Evolutionary conservation across 106 monocot genomes (phyloP).

Genomic region (Triglochin maritima): DNA sequence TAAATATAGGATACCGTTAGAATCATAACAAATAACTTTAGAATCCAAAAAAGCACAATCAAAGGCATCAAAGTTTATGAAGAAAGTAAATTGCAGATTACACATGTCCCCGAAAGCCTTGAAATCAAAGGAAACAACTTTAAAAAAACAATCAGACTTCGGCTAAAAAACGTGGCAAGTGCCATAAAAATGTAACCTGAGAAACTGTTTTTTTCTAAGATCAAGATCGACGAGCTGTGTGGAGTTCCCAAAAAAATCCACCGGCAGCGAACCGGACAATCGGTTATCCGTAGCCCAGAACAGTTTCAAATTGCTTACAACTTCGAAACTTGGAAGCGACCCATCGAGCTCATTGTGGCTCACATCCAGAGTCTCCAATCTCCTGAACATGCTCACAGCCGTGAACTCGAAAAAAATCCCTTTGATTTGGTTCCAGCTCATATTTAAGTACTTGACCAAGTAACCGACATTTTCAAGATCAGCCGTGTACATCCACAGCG

Average conservation of each 20-base stretch:
- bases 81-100: background rate
- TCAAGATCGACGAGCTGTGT: conserved; percentile 56
- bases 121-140: background rate
- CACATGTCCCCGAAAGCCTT: background rate
- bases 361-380: conserved; percentile 62
- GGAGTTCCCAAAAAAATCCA: conserved; percentile 37
- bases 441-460: conserved; percentile 46
- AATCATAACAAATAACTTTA: no score
- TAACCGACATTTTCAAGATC: conserved; percentile 35
- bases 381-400: conserved; percentile 42
- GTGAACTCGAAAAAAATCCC: conserved; percentile 49
- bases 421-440: conserved; percentile 47
- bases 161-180: background rate
- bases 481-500: conserved; percentile 18
- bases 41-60: no score
- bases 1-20: background rate
- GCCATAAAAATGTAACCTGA: conserved; percentile 34
- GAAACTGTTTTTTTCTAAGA: conserved; percentile 72
- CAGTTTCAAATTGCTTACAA: conserved; percentile 40
- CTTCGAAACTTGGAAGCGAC: conserved; percentile 43
- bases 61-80: no score
- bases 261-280: conserved; percentile 48
- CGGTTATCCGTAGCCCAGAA: conserved; percentile 37
- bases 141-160: background rate
- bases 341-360: conserved; percentile 46